Evolutionary conservation across 257 asterid species (phyloP), one percentile per base, ranked within the genome.

Genomic region (Fraxinus excelsior): DNA sequence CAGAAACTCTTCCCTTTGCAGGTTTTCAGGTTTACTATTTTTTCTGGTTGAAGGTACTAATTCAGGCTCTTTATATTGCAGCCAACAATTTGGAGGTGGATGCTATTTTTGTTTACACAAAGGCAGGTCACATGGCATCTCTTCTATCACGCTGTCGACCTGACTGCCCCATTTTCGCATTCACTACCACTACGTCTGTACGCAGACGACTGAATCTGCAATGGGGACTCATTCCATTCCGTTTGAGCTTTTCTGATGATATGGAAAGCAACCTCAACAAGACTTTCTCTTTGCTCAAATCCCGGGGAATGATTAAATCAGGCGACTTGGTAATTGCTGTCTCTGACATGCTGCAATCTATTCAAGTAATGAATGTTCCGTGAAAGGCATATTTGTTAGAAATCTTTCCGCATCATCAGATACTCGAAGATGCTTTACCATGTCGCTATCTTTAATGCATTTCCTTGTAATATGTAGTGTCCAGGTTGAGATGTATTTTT

Each of bases 191-290:
- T 2, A 92, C 98, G 2, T 88, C 97, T 3, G 92, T 93, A 21
- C 97, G 98, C 23, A 87, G 99, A 78, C 97, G 97, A 78, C 76
- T 96, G 76, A 96, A 96, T 89, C 89, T 93, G 78, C 98, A 96
- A 66, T 93, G 98, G 99, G 99, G 99, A 71, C 85, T 96, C 34
- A 96, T 93, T 76, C 98, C 98, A 1, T 96, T 96, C 88, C 97
- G 98, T 68, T 67, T 93, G 88, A 91, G 91, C 89, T 93, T 90
- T 86, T 86, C 98, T 2, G 99, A 96, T 25, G 98, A 94, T 49
- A 93, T 96, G 97, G 99, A 96, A 72, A 96, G 79, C 89, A 96
- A 93, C 82, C 96, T 96, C 81, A 89, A 92, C 90, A 96, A 90
- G 80, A 96, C 99, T 25, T 96, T 96, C 79, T 83, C 87, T 58